Conservation (phyloP, 345 rosid genomes). For the Brassica incana region DNA sequence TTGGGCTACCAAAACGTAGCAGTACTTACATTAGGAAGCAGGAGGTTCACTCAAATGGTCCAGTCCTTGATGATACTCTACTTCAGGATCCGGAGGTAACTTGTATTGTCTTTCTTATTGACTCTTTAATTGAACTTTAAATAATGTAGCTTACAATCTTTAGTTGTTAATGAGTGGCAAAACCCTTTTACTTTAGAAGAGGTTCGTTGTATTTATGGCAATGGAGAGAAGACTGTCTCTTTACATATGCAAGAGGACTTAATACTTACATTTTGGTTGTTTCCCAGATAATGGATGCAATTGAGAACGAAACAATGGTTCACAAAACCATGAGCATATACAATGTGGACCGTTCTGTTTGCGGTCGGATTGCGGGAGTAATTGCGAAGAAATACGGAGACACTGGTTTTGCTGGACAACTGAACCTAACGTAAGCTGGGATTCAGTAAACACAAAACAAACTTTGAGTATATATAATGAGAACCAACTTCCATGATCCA, state of each 20-base stretch:
- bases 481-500: slow-evolving; percentile 17
- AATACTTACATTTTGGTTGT: slow-evolving; percentile 3
- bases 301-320: slow-evolving; percentile 75
- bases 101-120: background rate
- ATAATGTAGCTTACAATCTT: background rate
- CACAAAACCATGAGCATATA: slow-evolving; percentile 64
- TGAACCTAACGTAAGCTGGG: slow-evolving; percentile 78
- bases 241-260: background rate
- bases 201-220: slow-evolving; percentile 3
- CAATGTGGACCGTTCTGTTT: slow-evolving; percentile 93
- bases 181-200: slow-evolving; percentile 4
- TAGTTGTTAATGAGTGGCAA: too few relatives aligned
- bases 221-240: background rate
- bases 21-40: slow-evolving; percentile 89
- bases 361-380: slow-evolving; percentile 90
- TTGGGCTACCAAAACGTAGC: slow-evolving; percentile 84
- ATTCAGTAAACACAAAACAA: background rate
- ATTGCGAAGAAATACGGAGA: slow-evolving; percentile 95
- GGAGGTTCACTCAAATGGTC: slow-evolving; percentile 85
- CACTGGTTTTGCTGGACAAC: slow-evolving; percentile 93
- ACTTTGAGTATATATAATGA: slow-evolving; percentile 1
- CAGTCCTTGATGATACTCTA: slow-evolving; percentile 75
- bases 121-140: background rate
- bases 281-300: slow-evolving; percentile 75
- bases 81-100: slow-evolving; percentile 89